Percentiles rank a stretch among this genome's conserved stretches.
Evolutionary conservation across 192 early-diverging fungal genomes (phyloP).

Genomic region (Powellomyces hirtus): DNA sequence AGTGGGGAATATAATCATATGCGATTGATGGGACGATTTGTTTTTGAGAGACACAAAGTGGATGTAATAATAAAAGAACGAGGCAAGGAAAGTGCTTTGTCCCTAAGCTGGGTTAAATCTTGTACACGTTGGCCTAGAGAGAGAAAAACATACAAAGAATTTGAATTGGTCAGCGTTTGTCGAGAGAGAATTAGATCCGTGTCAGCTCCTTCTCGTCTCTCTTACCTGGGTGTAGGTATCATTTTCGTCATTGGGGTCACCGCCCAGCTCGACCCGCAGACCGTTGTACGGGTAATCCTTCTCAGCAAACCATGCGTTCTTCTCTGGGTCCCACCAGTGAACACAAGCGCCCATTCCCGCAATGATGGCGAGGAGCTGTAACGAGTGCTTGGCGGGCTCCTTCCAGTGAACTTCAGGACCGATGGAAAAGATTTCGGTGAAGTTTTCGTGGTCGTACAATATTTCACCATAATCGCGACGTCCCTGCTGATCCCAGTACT

Average conservation of each 20-base stretch:
- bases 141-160: no score
- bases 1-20: no score
- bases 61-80: no score
- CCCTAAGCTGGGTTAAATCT: no score
- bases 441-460: slow-evolving; percentile 42
- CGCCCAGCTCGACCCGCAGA: slow-evolving; percentile 49
- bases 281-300: slow-evolving; percentile 53
- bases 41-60: no score
- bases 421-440: slow-evolving; percentile 41
- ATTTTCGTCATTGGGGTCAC: slow-evolving; percentile 46
- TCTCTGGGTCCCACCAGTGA: slow-evolving; percentile 36
- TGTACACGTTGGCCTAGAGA: no score
- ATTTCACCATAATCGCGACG: slow-evolving; percentile 54
- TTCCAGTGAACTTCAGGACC: slow-evolving; percentile 35
- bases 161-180: no score
- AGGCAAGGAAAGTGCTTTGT: no score
- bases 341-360: slow-evolving; percentile 29
- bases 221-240: slow-evolving; percentile 38
- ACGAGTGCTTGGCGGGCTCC: slow-evolving; percentile 17
- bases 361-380: slow-evolving; percentile 20
- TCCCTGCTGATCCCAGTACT: slow-evolving; percentile 60
- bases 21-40: no score
- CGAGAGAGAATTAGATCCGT: no score
- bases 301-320: slow-evolving; percentile 40
- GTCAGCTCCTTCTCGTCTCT: no score